These are phyloP conservation scores for Xylaria sp. DNA, from an alignment of 2,329 filamentous ascomycete genomes.

Conservation along the genomic window DNA sequence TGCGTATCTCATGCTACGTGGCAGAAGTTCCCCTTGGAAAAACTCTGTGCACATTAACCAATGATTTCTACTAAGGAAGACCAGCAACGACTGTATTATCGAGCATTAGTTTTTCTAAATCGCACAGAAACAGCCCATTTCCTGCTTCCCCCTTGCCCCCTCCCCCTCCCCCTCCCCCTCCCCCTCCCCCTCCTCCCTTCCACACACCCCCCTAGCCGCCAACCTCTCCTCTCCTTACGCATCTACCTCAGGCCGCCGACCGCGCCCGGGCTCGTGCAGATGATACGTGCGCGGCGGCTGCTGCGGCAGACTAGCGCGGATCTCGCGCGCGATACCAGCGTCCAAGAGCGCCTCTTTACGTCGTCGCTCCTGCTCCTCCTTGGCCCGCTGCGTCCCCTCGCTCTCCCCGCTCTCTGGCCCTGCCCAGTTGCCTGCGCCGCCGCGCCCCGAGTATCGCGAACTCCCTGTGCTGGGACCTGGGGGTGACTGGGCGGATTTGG, in stretches of 20 bases:
- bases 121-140: background rate
- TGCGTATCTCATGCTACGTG: background rate
- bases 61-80: background rate
- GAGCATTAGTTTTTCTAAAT: too few species aligned
- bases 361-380: slow-evolving; percentile 44
- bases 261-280: slow-evolving; percentile 42
- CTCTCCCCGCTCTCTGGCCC: slow-evolving; percentile 39
- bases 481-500: background rate
- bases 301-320: slow-evolving; percentile 44
- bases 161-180: background rate
- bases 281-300: slow-evolving; percentile 45
- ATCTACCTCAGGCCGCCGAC: slow-evolving; percentile 35
- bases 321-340: slow-evolving; percentile 43
- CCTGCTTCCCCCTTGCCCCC: background rate
- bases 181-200: background rate
- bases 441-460: slow-evolving; percentile 55
- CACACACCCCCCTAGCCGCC: too few species aligned
- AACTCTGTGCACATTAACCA: background rate
- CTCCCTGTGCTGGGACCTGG: background rate
- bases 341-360: slow-evolving; percentile 47
- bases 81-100: background rate
- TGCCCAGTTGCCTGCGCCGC: slow-evolving; percentile 66
- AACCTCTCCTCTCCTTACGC: slow-evolving; percentile 2
- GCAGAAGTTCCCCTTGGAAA: background rate
- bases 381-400: slow-evolving; percentile 23